phyloP scores from a whole-genome alignment of 1,284 basidiomycete genomes.

The Trichosporon faecale region DNA sequence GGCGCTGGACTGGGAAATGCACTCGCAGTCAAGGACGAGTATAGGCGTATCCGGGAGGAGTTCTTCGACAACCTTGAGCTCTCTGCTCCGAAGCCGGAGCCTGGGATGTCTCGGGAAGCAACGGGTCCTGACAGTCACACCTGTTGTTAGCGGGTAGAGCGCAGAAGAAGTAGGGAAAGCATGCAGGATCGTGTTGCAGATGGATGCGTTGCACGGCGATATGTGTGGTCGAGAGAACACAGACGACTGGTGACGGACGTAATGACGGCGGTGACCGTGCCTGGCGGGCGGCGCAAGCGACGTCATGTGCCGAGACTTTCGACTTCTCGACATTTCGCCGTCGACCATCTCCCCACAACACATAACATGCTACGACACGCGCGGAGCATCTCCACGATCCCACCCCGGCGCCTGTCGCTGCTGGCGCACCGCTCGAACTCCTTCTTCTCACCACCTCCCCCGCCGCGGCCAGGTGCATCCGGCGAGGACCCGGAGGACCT shows the following conservation, averaged over 20 bases:
- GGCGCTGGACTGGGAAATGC: no score
- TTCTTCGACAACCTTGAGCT: no score
- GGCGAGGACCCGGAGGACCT: slow-evolving; percentile 20
- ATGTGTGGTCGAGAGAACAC: no score
- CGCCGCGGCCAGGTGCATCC: background rate
- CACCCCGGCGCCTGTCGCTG: background rate
- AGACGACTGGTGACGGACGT: background rate
- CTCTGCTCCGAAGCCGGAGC: no score
- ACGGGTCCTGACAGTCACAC: no score
- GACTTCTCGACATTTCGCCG: background rate
- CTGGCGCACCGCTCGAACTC: slow-evolving; percentile 6
- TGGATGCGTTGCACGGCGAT: no score
- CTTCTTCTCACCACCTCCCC: background rate
- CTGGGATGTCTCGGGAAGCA: no score
- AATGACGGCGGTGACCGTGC: background rate
- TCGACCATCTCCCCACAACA: background rate
- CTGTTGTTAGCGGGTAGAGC: no score
- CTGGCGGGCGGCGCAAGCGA: background rate
- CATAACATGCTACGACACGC: background rate
- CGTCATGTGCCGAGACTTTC: slow-evolving; percentile 10
- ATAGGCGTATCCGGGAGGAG: no score
- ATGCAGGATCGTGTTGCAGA: no score
- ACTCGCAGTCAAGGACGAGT: no score
- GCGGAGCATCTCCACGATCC: background rate
- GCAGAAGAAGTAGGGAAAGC: no score